Evolutionary conservation across 108 stramenopile species (phyloP).

Genomic region (Cyclostephanos invisitatus): DNA sequence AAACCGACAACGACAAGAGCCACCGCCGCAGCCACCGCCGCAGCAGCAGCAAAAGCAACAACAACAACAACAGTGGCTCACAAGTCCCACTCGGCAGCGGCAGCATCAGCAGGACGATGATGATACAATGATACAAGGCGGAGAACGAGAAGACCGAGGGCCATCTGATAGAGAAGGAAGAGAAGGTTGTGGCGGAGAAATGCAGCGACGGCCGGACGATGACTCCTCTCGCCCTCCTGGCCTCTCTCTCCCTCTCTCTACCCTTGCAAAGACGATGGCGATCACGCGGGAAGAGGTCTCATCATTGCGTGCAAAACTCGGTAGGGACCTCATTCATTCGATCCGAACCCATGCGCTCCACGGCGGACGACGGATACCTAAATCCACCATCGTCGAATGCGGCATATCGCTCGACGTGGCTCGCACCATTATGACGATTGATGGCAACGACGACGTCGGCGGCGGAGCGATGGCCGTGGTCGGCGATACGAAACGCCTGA

Average conservation of each 20-base stretch:
- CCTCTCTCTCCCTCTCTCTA: not conserved
- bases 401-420: not conserved
- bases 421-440: constrained; percentile 1
- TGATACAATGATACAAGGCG: not conserved
- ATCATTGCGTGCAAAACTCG: not conserved
- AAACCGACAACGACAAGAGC: not conserved
- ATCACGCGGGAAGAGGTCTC: not conserved
- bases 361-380: constrained; percentile 15
- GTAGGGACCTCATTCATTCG: not conserved
- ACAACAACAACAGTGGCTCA: not conserved
- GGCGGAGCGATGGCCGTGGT: not conserved
- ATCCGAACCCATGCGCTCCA: constrained; percentile 10
- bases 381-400: constrained; percentile 5
- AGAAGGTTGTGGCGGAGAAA: not conserved
- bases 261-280: not conserved
- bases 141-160: not conserved
- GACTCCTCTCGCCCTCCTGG: not conserved
- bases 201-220: not conserved
- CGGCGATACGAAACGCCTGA: constrained; percentile 12
- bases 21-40: not conserved
- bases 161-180: not conserved
- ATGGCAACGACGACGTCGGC: not conserved
- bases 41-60: not conserved
- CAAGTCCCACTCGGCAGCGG: not conserved
- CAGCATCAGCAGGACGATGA: not conserved